Evolutionary conservation across 179 eudicot species (phyloP).

Genomic region (Carnegiea gigantea): DNA sequence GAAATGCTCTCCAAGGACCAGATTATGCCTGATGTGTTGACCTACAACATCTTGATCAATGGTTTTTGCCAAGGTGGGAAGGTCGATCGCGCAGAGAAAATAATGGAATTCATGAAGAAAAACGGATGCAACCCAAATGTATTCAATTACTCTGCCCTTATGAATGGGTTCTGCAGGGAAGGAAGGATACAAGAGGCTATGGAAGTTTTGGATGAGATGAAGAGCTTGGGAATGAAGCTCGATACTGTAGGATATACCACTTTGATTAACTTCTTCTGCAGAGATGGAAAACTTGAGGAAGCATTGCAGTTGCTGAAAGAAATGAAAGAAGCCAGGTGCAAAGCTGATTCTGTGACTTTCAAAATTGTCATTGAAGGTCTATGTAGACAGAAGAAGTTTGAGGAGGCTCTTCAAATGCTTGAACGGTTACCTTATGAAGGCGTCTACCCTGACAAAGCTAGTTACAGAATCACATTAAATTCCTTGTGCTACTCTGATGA

Average conservation of each 20-base stretch:
- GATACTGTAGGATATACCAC: conserved; percentile 76
- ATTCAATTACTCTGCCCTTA: conserved; percentile 63
- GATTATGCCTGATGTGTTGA: conserved; percentile 77
- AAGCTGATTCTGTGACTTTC: conserved; percentile 64
- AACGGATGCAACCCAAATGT: conserved; percentile 80
- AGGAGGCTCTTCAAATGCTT: conserved; percentile 74
- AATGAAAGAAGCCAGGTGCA: conserved; percentile 70
- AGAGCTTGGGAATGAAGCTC: conserved; percentile 55
- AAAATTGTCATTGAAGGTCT: conserved; percentile 70
- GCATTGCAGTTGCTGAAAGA: conserved; percentile 60
- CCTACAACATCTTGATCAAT: conserved; percentile 74
- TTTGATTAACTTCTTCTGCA: conserved; percentile 64
- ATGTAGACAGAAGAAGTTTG: conserved; percentile 47
- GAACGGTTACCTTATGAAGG: conserved; percentile 72
- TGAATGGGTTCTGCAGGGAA: conserved; percentile 78
- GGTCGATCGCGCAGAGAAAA: conserved; percentile 68
- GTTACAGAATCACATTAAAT: conserved; percentile 75
- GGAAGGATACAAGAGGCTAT: conserved; percentile 65
- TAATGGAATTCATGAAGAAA: conserved; percentile 73
- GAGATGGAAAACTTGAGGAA: conserved; percentile 52
- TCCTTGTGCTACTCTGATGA: conserved; percentile 55
- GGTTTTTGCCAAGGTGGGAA: conserved; percentile 78
- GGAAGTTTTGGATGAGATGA: conserved; percentile 63
- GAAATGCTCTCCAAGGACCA: conserved; percentile 75
- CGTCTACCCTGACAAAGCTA: conserved; percentile 55